Evolutionary conservation across 1,139 yeast genomes (phyloP), one percentile per base, ranked within the genome.

Genomic region (Saccharomyces hybrid): DNA sequence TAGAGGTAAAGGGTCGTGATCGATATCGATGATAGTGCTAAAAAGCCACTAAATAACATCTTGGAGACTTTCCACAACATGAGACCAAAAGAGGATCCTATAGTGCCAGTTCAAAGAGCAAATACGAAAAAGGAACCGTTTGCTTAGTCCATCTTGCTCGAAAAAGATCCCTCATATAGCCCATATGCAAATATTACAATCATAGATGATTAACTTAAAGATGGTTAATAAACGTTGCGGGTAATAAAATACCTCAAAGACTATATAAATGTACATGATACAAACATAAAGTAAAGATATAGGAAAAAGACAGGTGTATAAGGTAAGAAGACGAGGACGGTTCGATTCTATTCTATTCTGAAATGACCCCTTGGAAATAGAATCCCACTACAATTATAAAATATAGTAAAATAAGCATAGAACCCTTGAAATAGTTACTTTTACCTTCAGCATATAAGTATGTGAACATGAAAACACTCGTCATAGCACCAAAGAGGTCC

Each of bases 391-490:
- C 75, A 5, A 88, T 84, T 41, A 89, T 93, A 25, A 82, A 67
- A 68, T 93, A 93, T 31, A 89, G 78, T 64, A 95, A 78, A 14
- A 91, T 82, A 67, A 95, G 75, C 60, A 95, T 89, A 16, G 93
- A 86, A 1, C 99, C 99, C 70, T 93, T 93, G 77, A 93, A 93
- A 69, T 93, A 93, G 68, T 95, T 93, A 41, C 96, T 86, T 67
- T 91, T 91, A 1, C 99, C 99, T 68, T 93, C 99, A 0, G 97
- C 96, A 69, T 95, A 95, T 56, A 93, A 82, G 70, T 95, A 93
- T 0, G 97, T 88, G 75, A 90, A 91, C 69, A 93, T 75, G 61
- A 90, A 88, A 55, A 91, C 95, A 53, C 97, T 86, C 48, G 88
- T 81, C 59, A 91, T 79, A 6, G 90, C 83, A 13, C 95, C 96